Conservation (phyloP, 345 rosid genomes). For the Raphanus sativus region DNA sequence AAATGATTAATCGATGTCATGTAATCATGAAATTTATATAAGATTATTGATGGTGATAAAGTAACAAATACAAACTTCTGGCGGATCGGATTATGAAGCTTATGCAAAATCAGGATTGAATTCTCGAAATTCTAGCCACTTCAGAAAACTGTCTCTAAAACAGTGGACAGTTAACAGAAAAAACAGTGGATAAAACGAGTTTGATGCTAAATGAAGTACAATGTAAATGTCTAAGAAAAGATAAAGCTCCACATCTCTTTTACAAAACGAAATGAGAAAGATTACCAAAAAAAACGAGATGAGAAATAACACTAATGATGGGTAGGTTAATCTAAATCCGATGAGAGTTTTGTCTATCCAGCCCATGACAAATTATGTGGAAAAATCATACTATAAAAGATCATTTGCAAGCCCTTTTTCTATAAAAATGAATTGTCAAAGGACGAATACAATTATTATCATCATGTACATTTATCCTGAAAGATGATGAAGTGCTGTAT, state of each 20-base stretch:
- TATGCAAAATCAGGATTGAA: not conserved
- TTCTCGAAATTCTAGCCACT: not conserved
- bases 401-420: not conserved
- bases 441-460: not conserved
- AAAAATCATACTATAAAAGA: not conserved
- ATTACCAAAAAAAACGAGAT: too few relatives aligned
- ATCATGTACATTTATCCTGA: conserved; percentile 5
- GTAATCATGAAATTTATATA: not conserved
- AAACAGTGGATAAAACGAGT: too few relatives aligned
- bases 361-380: too few relatives aligned
- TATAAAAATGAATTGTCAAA: not conserved
- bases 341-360: too few relatives aligned
- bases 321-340: too few relatives aligned
- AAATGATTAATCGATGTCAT: not conserved
- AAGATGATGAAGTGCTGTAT: conserved; percentile 9
- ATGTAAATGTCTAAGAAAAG: too few relatives aligned
- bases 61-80: not conserved
- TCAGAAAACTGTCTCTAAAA: too few relatives aligned
- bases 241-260: too few relatives aligned
- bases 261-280: too few relatives aligned
- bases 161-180: too few relatives aligned
- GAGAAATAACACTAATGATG: too few relatives aligned
- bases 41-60: not conserved
- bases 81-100: not conserved
- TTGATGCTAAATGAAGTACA: too few relatives aligned